Percentiles rank a stretch among this genome's conserved stretches.
phyloP scores from a whole-genome alignment of 768 basidiomycete species.

The Clitopilus passeckerianus region DNA sequence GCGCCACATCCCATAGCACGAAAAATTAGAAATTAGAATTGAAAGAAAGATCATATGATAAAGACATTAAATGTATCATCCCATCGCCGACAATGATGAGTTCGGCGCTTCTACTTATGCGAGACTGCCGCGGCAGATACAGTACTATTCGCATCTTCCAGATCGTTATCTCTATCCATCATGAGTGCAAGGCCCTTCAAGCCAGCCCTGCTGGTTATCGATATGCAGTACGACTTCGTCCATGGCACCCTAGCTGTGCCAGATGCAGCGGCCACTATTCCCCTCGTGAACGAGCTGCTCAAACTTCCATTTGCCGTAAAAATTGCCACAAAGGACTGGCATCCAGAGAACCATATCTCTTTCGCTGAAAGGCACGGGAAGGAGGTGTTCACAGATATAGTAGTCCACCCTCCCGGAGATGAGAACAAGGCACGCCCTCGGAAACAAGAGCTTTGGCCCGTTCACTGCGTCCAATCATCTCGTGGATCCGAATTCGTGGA shows the following conservation, averaged over 20 bases:
- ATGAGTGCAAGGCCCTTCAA: slow-evolving; percentile 18
- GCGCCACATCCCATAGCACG: neutral
- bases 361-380: slow-evolving; percentile 50
- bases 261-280: slow-evolving; percentile 53
- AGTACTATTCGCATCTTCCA: no score
- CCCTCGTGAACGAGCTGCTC: slow-evolving; percentile 53
- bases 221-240: slow-evolving; percentile 85
- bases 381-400: slow-evolving; percentile 34
- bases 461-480: slow-evolving; percentile 65
- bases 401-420: slow-evolving; percentile 34
- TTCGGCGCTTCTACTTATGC: no score
- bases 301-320: slow-evolving; percentile 45
- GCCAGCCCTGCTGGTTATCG: slow-evolving; percentile 65
- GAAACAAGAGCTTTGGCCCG: slow-evolving; percentile 72
- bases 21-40: neutral
- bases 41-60: neutral
- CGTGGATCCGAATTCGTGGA: slow-evolving; percentile 58
- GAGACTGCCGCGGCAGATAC: no score
- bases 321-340: slow-evolving; percentile 55
- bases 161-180: neutral
- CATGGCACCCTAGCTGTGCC: slow-evolving; percentile 69
- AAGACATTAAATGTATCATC: neutral
- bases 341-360: slow-evolving; percentile 62
- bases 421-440: slow-evolving; percentile 21
- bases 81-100: no score